Evolutionary conservation across 1,139 yeast genomes (phyloP).

Genomic region (Hemisphaericaspora xylofermentans): DNA sequence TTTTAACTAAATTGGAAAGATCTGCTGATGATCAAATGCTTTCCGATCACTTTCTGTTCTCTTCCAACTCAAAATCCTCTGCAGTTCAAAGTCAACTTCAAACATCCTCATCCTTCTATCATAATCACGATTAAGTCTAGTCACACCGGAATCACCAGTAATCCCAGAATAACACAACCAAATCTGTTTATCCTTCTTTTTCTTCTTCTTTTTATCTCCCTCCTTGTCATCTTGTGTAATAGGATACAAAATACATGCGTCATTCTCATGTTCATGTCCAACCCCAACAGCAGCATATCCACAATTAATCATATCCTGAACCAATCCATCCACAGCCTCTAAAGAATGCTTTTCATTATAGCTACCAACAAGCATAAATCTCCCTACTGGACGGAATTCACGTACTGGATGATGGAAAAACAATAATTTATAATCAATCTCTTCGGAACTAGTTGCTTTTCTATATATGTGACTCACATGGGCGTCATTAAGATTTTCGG

Average conservation of each 20-base stretch:
- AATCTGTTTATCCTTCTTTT: slow-evolving; percentile 16
- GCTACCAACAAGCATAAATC: slow-evolving; percentile 47
- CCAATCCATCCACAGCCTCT: slow-evolving; percentile 32
- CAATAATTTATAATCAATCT: slow-evolving; percentile 28
- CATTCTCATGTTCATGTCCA: slow-evolving; percentile 58
- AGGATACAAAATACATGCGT: slow-evolving; percentile 40
- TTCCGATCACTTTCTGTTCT: slow-evolving; percentile 27
- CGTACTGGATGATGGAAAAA: slow-evolving; percentile 55
- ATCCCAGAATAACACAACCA: slow-evolving; percentile 45
- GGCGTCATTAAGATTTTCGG: slow-evolving; percentile 30
- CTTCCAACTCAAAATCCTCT: slow-evolving; percentile 41
- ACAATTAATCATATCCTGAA: slow-evolving; percentile 37
- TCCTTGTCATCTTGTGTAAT: background rate
- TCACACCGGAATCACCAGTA: slow-evolving; percentile 39
- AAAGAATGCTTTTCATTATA: slow-evolving; percentile 48
- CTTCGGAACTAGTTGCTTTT: slow-evolving; percentile 13
- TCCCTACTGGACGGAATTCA: slow-evolving; percentile 50
- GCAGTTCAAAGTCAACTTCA: slow-evolving; percentile 29
- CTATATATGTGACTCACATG: slow-evolving; percentile 33
- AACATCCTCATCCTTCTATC: slow-evolving; percentile 38
- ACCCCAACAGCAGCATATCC: slow-evolving; percentile 48
- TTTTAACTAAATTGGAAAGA: slow-evolving; percentile 15
- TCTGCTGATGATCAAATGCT: slow-evolving; percentile 36
- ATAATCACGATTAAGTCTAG: slow-evolving; percentile 23
- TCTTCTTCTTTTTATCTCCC: slow-evolving; percentile 11